Evolutionary conservation across 495 filamentous ascomycete genomes (phyloP).

Genomic region (Daldinia grandis): DNA sequence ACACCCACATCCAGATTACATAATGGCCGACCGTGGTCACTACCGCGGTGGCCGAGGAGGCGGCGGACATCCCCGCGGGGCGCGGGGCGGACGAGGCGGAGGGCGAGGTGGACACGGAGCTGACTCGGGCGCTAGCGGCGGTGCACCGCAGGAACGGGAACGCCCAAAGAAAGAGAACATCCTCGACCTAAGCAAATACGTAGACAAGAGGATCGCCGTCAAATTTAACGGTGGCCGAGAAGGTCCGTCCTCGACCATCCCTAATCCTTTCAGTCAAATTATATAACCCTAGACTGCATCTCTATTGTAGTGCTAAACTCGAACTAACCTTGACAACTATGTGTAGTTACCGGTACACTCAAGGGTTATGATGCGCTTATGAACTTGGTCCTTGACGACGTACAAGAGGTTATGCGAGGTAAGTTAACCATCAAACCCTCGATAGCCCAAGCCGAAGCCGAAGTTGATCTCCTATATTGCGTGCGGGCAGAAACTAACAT

Average conservation of each 20-base stretch:
- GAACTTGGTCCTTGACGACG: slow-evolving; percentile 96
- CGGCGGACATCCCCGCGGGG: slow-evolving; percentile 44
- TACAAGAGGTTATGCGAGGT: slow-evolving; percentile 90
- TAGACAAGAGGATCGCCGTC: slow-evolving; percentile 92
- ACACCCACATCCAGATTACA: background rate
- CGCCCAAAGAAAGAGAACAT: slow-evolving; percentile 98
- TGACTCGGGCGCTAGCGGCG: slow-evolving; percentile 44
- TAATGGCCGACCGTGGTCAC: slow-evolving; percentile 72
- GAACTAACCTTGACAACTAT: background rate
- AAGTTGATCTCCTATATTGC: background rate
- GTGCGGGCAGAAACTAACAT: slow-evolving; percentile 12
- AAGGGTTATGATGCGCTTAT: slow-evolving; percentile 97
- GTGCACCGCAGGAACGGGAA: slow-evolving; percentile 62
- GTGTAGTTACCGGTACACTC: slow-evolving; percentile 80
- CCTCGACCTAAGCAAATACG: slow-evolving; percentile 91
- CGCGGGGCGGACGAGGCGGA: slow-evolving; percentile 61
- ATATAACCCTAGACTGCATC: background rate
- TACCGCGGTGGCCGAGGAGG: slow-evolving; percentile 55
- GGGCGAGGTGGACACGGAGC: slow-evolving; percentile 48
- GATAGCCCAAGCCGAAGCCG: background rate
- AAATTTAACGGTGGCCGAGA: slow-evolving; percentile 97
- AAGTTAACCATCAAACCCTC: slow-evolving; percentile 27
- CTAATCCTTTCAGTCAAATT: background rate
- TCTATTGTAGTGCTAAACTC: background rate
- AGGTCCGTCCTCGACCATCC: slow-evolving; percentile 61